These are phyloP conservation scores for Pilasporangium apinafurcum DNA, from an alignment of 352 stramenopile species.

Conservation along the genomic window DNA sequence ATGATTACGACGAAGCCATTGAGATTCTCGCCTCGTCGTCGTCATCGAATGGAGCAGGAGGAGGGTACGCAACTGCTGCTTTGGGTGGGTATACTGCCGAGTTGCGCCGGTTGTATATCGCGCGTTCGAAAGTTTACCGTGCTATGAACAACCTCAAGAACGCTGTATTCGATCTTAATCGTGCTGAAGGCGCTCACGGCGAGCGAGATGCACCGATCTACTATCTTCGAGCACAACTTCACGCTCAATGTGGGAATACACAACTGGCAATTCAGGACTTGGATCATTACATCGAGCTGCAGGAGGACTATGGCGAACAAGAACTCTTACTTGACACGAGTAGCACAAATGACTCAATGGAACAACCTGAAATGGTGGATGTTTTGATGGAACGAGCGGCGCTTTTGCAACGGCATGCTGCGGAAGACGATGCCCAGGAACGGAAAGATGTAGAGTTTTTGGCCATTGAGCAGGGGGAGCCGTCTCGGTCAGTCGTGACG, in stretches of 20 bases:
- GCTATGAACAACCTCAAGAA: slow-evolving; percentile 45
- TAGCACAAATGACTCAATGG: slow-evolving; percentile 8
- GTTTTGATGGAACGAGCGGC: slow-evolving; percentile 52
- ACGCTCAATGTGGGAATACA: slow-evolving; percentile 37
- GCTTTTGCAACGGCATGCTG: slow-evolving; percentile 42
- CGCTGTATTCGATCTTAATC: slow-evolving; percentile 47
- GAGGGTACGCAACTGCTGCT: slow-evolving; percentile 2
- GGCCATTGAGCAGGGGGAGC: slow-evolving; percentile 37
- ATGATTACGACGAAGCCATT: slow-evolving; percentile 67
- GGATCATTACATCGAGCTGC: slow-evolving; percentile 64
- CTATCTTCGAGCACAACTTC: slow-evolving; percentile 51
- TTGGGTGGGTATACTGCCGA: no score
- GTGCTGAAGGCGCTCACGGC: slow-evolving; percentile 37
- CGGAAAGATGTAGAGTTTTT: slow-evolving; percentile 37
- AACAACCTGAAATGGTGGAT: slow-evolving; percentile 36
- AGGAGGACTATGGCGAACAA: slow-evolving; percentile 33
- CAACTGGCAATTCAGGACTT: slow-evolving; percentile 41
- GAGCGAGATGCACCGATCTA: slow-evolving; percentile 50
- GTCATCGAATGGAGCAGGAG: background rate
- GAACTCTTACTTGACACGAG: slow-evolving; percentile 2
- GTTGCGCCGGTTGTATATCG: slow-evolving; percentile 39
- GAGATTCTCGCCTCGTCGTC: slow-evolving; percentile 3
- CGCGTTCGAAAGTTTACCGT: slow-evolving; percentile 41
- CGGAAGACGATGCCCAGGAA: slow-evolving; percentile 37
- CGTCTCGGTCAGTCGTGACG: slow-evolving; percentile 1